Conservation (phyloP, 208 protist genomes). For the Trypanosoma platydactyli region DNA sequence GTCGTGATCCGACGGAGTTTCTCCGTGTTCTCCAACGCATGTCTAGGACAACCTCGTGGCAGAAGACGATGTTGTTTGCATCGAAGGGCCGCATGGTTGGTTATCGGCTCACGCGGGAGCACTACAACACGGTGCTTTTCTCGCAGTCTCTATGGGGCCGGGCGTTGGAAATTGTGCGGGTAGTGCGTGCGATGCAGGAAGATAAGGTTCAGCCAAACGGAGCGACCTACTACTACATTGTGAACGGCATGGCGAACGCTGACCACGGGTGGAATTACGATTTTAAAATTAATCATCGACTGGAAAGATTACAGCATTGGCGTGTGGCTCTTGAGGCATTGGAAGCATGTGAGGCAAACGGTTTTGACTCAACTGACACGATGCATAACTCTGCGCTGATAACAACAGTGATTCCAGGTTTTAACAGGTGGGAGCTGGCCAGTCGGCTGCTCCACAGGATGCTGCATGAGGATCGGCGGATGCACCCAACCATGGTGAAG, state of each 20-base stretch:
- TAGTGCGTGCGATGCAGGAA: constrained; percentile 88
- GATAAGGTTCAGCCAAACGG: constrained; percentile 87
- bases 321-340: constrained; percentile 85
- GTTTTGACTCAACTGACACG: constrained; percentile 89
- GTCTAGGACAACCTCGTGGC: constrained; percentile 86
- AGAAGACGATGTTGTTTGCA: constrained; percentile 91
- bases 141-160: constrained; percentile 90
- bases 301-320: constrained; percentile 91
- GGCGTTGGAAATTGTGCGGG: constrained; percentile 85
- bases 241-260: constrained; percentile 92
- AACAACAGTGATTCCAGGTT: constrained; percentile 84
- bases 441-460: constrained; percentile 71
- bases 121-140: constrained; percentile 92
- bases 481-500: constrained; percentile 85
- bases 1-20: constrained; percentile 90
- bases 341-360: constrained; percentile 84
- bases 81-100: constrained; percentile 90
- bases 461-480: constrained; percentile 69
- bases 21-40: constrained; percentile 88
- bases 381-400: constrained; percentile 92
- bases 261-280: constrained; percentile 92
- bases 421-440: constrained; percentile 86
- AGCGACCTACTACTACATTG: constrained; percentile 91
- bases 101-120: constrained; percentile 82
- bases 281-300: constrained; percentile 87